Conservation (phyloP, 169 alveolate genomes). For the Eimeria necatrix region DNA sequence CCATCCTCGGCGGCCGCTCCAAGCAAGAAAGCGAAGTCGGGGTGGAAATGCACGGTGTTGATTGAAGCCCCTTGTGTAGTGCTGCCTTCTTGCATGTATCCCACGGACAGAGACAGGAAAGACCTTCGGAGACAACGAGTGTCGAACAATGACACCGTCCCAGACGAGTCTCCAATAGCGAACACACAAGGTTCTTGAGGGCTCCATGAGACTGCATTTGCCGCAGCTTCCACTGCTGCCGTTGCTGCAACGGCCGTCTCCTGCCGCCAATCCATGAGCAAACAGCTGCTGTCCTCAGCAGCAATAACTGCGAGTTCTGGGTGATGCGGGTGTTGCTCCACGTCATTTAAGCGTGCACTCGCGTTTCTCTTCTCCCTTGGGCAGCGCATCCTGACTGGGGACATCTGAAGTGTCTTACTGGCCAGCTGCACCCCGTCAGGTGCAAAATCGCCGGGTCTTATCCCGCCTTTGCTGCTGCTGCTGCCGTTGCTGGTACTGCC, state of each 20-base stretch:
- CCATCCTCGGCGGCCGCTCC: slow-evolving; percentile 49
- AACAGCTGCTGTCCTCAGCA: slow-evolving; percentile 58
- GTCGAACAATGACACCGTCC: slow-evolving; percentile 27
- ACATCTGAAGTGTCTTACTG: slow-evolving; percentile 39
- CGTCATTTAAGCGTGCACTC: slow-evolving; percentile 16
- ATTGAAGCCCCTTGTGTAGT: neutral
- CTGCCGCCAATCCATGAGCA: slow-evolving; percentile 70
- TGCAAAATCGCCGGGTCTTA: slow-evolving; percentile 9
- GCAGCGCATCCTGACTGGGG: neutral
- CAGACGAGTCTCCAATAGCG: slow-evolving; percentile 5
- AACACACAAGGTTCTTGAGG: slow-evolving; percentile 56
- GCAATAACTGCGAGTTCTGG: slow-evolving; percentile 51
- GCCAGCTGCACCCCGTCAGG: slow-evolving; percentile 60
- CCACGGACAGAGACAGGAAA: slow-evolving; percentile 37
- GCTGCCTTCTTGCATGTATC: slow-evolving; percentile 26
- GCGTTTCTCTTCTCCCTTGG: neutral
- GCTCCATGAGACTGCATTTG: slow-evolving; percentile 41
- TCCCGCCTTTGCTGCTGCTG: slow-evolving; percentile 6
- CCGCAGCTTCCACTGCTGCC: slow-evolving; percentile 31
- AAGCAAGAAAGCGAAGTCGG: slow-evolving; percentile 45
- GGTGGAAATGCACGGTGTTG: slow-evolving; percentile 58
- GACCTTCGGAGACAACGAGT: slow-evolving; percentile 48
- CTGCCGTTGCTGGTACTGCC: slow-evolving; percentile 42
- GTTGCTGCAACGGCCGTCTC: neutral
- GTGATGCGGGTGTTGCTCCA: slow-evolving; percentile 55